Conservation (phyloP, 2,329 filamentous ascomycete species). For the Chaetomiaceae sp. region DNA sequence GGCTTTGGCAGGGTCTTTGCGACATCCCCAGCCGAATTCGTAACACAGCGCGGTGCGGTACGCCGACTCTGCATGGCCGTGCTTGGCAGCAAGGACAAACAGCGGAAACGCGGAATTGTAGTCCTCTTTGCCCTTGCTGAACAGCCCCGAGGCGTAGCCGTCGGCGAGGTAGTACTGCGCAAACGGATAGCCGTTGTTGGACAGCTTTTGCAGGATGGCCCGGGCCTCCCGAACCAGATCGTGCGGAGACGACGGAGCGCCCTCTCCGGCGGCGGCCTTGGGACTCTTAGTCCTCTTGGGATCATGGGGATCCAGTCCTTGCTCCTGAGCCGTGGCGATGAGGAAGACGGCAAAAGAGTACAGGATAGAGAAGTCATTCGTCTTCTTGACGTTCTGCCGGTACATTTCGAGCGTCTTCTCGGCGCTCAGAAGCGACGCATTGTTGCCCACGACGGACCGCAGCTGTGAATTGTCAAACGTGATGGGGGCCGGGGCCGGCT, state of each 20-base stretch:
- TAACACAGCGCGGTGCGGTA: conserved; percentile 93
- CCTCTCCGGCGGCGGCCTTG: conserved; percentile 44
- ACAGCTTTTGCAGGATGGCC: conserved; percentile 77
- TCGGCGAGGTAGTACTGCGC: conserved; percentile 97
- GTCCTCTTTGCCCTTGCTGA: conserved; percentile 91
- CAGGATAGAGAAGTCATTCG: conserved; percentile 81
- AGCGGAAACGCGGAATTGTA: conserved; percentile 87
- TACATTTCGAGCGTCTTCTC: conserved; percentile 98
- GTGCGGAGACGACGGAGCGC: conserved; percentile 48
- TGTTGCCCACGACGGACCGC: conserved; percentile 73
- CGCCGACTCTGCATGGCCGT: conserved; percentile 92
- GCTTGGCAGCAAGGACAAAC: conserved; percentile 90
- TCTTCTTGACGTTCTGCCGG: conserved; percentile 93
- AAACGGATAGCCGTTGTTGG: conserved; percentile 88
- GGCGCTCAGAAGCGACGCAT: conserved; percentile 83
- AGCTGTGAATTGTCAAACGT: conserved; percentile 76
- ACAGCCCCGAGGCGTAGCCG: conserved; percentile 88
- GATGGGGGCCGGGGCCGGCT: conserved; percentile 64
- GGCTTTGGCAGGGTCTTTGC: conserved; percentile 84
- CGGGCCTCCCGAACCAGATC: conserved; percentile 82
- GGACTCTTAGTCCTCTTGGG: conserved; percentile 42
- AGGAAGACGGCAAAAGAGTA: conserved; percentile 97
- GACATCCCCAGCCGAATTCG: conserved; percentile 95
- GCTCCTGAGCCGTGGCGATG: conserved; percentile 81
- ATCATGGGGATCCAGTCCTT: conserved; percentile 53